These are phyloP conservation scores for Podaxis pistillaris DNA, from an alignment of 768 basidiomycete genomes.

Conservation along the genomic window DNA sequence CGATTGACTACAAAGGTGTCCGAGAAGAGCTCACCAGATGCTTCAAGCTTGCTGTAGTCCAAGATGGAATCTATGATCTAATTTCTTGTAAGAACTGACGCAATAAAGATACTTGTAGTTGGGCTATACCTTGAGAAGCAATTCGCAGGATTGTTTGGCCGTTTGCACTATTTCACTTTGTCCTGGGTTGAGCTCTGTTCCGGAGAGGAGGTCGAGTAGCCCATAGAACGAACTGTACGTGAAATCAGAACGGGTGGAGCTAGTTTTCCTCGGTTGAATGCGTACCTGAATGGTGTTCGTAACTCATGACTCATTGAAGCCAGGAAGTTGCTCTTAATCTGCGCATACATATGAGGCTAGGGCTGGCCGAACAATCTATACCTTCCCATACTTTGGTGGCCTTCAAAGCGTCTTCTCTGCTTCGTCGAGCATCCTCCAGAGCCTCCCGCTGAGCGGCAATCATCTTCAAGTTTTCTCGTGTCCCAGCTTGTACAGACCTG, in stretches of 20 bases:
- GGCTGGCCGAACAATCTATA: not conserved
- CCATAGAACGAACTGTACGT: conserved; percentile 67
- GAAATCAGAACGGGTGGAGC: not conserved
- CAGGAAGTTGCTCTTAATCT: conserved; percentile 80
- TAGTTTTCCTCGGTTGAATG: not conserved
- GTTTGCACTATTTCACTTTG: conserved; percentile 81
- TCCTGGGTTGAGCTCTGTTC: conserved; percentile 65
- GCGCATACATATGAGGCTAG: not conserved
- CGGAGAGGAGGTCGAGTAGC: conserved; percentile 68
- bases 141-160: conserved; percentile 75
- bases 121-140: conserved; percentile 56
- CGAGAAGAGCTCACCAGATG: conserved; percentile 46
- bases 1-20: no score
- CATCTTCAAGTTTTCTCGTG: conserved; percentile 74
- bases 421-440: conserved; percentile 65
- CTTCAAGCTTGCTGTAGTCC: conserved; percentile 79
- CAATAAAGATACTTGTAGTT: not conserved
- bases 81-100: conserved; percentile 9
- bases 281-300: conserved; percentile 73
- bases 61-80: conserved; percentile 79
- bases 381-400: conserved; percentile 56
- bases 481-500: conserved; percentile 71
- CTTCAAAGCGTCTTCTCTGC: conserved; percentile 70
- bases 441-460: conserved; percentile 71
- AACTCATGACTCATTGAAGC: conserved; percentile 80